These are phyloP conservation scores for Helianthus annuus DNA, from an alignment of 129 eudicot genomes.

Conservation along the genomic window HanXRQr2.0-SUNRISE NC_035442.2:173388569-173389068, in stretches of 20 bases:
- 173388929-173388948: neutral
- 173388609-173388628: neutral
- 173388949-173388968: constrained; percentile 13
- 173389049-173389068: neutral
- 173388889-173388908: neutral
- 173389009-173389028: too few relatives aligned
- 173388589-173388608: constrained; percentile 11
- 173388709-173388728: neutral
- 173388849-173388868: neutral
- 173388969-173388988: neutral
- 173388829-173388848: too few relatives aligned
- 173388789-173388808: neutral
- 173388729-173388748: neutral
- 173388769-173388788: constrained; percentile 5
- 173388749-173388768: neutral
- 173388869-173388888: too few relatives aligned
- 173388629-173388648: neutral
- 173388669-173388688: neutral
- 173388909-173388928: neutral
- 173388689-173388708: too few relatives aligned
- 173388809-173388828: too few relatives aligned
- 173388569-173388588: neutral
- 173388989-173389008: too few relatives aligned
- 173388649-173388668: neutral
- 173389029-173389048: neutral